Conservation (phyloP, 139 green algal genomes). For the Coelastrella sp. region DNA sequence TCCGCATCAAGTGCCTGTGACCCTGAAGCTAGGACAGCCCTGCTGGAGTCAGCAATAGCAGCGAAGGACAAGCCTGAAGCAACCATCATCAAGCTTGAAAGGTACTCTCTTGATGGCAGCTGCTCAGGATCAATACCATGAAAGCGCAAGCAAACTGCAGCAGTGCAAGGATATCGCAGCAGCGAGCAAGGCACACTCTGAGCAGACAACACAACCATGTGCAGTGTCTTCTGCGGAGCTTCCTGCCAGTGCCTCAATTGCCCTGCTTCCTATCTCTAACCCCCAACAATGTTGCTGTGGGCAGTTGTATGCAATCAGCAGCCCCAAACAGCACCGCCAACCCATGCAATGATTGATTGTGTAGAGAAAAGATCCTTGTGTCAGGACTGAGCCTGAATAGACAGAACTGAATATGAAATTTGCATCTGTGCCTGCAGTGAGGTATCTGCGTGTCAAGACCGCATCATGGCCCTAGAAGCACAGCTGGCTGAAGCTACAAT, state of each 20-base stretch:
- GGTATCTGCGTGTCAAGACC: slow-evolving; percentile 3
- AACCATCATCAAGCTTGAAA: background rate
- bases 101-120: background rate
- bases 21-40: background rate
- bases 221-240: background rate
- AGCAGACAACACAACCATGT: background rate
- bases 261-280: too few relatives aligned
- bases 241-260: background rate
- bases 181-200: background rate
- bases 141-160: background rate
- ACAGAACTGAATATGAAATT: background rate
- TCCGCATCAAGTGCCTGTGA: background rate
- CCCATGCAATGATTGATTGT: too few relatives aligned
- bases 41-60: slow-evolving; percentile 32
- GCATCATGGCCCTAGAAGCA: background rate
- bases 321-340: too few relatives aligned
- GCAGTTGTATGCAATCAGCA: too few relatives aligned
- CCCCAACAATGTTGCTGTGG: too few relatives aligned
- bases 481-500: slow-evolving; percentile 23
- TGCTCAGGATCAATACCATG: background rate
- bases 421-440: background rate
- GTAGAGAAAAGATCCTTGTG: background rate
- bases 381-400: background rate
- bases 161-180: background rate
- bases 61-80: slow-evolving; percentile 24